phyloP scores from a whole-genome alignment of 768 basidiomycete genomes.

The Xerocomus potaroensis region DNA sequence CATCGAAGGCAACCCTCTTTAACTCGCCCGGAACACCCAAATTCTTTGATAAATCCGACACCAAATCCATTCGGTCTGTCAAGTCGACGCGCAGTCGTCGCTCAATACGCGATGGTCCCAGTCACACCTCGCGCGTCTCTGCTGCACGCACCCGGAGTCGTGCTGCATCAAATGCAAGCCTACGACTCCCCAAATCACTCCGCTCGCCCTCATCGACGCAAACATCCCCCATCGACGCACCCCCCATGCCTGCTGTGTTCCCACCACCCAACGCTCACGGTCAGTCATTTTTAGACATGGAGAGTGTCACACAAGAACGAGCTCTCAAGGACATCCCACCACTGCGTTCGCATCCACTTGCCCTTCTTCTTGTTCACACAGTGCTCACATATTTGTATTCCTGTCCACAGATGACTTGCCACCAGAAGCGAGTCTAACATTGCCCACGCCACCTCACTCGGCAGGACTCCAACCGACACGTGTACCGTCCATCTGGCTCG shows the following conservation, averaged over 20 bases:
- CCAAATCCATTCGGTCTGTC: slow-evolving; percentile 23
- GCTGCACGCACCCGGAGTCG: slow-evolving; percentile 65
- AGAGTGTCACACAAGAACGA: slow-evolving; percentile 29
- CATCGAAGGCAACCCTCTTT: slow-evolving; percentile 34
- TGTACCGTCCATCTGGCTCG: slow-evolving; percentile 50
- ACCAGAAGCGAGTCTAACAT: slow-evolving; percentile 11
- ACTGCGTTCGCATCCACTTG: slow-evolving; percentile 7
- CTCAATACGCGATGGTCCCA: slow-evolving; percentile 26
- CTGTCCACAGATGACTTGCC: too few species aligned
- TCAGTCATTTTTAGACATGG: slow-evolving; percentile 35
- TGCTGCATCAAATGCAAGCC: slow-evolving; percentile 60
- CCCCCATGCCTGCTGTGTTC: slow-evolving; percentile 27
- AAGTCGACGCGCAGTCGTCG: slow-evolving; percentile 25
- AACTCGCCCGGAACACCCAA: slow-evolving; percentile 3
- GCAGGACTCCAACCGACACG: slow-evolving; percentile 14
- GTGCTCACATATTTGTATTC: too few species aligned
- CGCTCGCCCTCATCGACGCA: slow-evolving; percentile 30
- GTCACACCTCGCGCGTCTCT: slow-evolving; percentile 43
- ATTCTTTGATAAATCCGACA: slow-evolving; percentile 10
- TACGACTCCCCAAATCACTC: slow-evolving; percentile 50
- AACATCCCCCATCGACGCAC: slow-evolving; percentile 30
- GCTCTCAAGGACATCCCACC: slow-evolving; percentile 20
- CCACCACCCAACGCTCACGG: slow-evolving; percentile 12
- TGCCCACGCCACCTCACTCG: slow-evolving; percentile 22
- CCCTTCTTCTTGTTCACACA: neutral